phyloP scores from a whole-genome alignment of 768 basidiomycete species.

The Termitomyces sp. region DNA sequence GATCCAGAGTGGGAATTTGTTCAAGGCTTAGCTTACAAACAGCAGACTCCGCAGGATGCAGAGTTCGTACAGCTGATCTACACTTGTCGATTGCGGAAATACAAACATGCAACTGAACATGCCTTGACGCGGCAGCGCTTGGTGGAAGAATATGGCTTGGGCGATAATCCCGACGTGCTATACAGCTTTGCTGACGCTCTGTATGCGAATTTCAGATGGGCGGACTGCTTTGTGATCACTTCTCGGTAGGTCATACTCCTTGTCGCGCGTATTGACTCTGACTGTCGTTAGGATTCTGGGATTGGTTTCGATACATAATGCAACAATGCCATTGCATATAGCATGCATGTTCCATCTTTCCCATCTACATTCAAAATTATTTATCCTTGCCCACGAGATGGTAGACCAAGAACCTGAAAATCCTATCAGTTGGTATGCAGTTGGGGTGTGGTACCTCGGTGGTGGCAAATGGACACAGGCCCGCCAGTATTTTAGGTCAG shows the following conservation, averaged over 20 bases:
- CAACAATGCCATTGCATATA: conserved; percentile 90
- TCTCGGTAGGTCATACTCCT: conserved; percentile 42
- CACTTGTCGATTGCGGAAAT: conserved; percentile 67
- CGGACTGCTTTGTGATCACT: conserved; percentile 90
- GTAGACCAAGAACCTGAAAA: conserved; percentile 93
- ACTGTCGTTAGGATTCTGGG: conserved; percentile 63
- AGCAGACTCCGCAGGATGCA: conserved; percentile 84
- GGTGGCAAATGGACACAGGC: conserved; percentile 87
- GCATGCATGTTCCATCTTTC: conserved; percentile 97
- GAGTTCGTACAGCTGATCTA: conserved; percentile 93
- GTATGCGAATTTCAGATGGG: conserved; percentile 86
- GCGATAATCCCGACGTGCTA: conserved; percentile 90
- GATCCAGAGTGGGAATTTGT: conserved; percentile 92
- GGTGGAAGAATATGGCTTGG: conserved; percentile 75
- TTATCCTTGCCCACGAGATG: conserved; percentile 94
- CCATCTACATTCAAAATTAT: conserved; percentile 87
- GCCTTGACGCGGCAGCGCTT: conserved; percentile 47
- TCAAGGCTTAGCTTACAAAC: conserved; percentile 71
- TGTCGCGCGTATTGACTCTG: background rate
- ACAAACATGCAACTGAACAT: too few relatives aligned
- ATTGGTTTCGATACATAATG: conserved; percentile 78
- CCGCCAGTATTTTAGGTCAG: conserved; percentile 88
- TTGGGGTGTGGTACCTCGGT: conserved; percentile 93
- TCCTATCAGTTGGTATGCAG: conserved; percentile 96
- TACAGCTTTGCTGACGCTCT: conserved; percentile 88